phyloP scores from a whole-genome alignment of 208 protist genomes.

The Porcisia deanei region DNA sequence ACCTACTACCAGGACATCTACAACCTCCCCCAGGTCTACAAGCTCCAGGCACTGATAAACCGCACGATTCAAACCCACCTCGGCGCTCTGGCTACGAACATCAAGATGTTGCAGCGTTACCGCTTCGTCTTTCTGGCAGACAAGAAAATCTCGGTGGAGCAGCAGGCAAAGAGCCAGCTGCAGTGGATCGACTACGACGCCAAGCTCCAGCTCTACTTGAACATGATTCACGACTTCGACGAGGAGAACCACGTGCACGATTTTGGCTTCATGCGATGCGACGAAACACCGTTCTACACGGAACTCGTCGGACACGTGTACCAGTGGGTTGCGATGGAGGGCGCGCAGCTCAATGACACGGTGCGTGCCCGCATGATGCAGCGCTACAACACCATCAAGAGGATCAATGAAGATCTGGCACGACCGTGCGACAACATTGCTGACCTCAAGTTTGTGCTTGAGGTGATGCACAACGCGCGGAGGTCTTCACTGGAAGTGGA shows the following conservation, averaged over 20 bases:
- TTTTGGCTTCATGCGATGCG: constrained; percentile 96
- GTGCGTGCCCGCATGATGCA: constrained; percentile 79
- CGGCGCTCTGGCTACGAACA: constrained; percentile 86
- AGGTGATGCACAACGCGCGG: constrained; percentile 92
- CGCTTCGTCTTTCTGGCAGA: constrained; percentile 94
- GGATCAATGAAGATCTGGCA: constrained; percentile 89
- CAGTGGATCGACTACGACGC: constrained; percentile 96
- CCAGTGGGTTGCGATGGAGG: constrained; percentile 94
- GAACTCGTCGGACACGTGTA: constrained; percentile 92
- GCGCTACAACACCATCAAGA: constrained; percentile 71
- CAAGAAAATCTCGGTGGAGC: constrained; percentile 95
- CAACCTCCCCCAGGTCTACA: constrained; percentile 88
- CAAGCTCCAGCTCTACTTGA: constrained; percentile 95
- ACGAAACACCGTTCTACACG: constrained; percentile 89
- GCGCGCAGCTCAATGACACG: constrained; percentile 92
- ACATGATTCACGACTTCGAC: constrained; percentile 94
- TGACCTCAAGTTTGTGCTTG: constrained; percentile 96
- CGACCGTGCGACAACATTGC: constrained; percentile 92
- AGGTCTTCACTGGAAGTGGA: constrained; percentile 92
- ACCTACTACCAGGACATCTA: constrained; percentile 96
- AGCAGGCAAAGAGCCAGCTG: constrained; percentile 92
- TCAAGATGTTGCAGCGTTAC: constrained; percentile 94
- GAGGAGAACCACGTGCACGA: constrained; percentile 83
- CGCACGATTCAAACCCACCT: constrained; percentile 93
- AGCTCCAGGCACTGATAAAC: constrained; percentile 90